A percentile compares a stretch with the other conserved stretches of the same genome.
Conservation (phyloP, 306 rosid genomes). For the Adenanthera pavonina region DNA sequence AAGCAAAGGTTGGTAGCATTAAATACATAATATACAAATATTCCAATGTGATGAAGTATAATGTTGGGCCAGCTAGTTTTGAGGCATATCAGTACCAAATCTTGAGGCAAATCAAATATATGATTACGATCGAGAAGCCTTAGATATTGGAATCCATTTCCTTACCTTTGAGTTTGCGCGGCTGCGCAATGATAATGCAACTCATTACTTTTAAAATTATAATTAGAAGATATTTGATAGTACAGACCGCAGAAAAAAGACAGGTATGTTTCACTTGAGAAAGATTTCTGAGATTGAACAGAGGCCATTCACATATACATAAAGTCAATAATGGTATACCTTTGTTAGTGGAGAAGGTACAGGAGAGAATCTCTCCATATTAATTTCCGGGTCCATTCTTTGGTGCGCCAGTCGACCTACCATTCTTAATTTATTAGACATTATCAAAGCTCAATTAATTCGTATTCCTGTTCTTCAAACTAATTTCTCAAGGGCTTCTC, state of each 20-base stretch:
- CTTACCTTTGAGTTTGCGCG: conserved; percentile 32
- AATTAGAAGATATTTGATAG: conserved; percentile 3
- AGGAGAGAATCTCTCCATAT: conserved; percentile 31
- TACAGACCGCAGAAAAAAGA: not conserved
- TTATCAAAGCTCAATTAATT: not conserved
- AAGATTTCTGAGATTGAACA: conserved; percentile 30
- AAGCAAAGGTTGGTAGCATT: too few relatives aligned
- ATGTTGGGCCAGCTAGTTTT: too few relatives aligned
- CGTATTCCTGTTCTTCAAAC: not conserved
- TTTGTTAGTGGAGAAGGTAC: conserved; percentile 39
- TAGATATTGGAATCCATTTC: conserved; percentile 34
- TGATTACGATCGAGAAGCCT: conserved; percentile 9
- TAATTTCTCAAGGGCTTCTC: conserved; percentile 2
- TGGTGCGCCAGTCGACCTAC: conserved; percentile 28
- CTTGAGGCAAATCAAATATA: not conserved
- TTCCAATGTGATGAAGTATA: too few relatives aligned
- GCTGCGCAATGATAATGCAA: conserved; percentile 28
- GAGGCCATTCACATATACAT: conserved; percentile 39
- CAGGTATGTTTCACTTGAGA: conserved; percentile 17
- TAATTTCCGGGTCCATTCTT: conserved; percentile 42
- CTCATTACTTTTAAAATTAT: conserved; percentile 27
- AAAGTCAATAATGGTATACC: conserved; percentile 29
- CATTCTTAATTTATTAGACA: not conserved
- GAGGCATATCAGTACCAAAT: not conserved
- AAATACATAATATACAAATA: too few relatives aligned